Evolutionary conservation across 495 filamentous ascomycete genomes (phyloP).

Genomic region (Cairneyella variabilis): DNA sequence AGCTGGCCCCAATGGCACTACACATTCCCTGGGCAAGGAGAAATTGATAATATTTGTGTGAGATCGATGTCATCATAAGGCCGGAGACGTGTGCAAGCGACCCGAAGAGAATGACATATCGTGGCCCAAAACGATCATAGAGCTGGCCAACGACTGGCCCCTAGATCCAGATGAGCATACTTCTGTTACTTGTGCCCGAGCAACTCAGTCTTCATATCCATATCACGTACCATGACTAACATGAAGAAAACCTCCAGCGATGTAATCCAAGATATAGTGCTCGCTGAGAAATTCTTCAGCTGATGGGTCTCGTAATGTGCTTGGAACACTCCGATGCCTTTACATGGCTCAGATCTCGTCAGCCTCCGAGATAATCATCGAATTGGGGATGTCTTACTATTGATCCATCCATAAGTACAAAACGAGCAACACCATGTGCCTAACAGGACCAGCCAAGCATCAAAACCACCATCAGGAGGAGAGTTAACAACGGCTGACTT

Average conservation of each 20-base stretch:
- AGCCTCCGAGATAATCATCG: no score
- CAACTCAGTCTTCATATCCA: no score
- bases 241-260: conserved; percentile 45
- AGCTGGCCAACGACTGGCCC: conserved; percentile 61
- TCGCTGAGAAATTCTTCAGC: conserved; percentile 39
- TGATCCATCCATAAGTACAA: no score
- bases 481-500: no score
- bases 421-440: no score
- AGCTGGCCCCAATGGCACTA: conserved; percentile 46
- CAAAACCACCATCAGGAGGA: no score
- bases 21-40: conserved; percentile 52
- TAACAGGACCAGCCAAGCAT: no score
- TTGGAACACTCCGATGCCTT: conserved; percentile 59
- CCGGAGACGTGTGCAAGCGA: conserved; percentile 61
- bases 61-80: conserved; percentile 65
- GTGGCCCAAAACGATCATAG: conserved; percentile 72
- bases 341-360: no score
- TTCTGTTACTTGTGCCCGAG: no score
- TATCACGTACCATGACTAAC: conserved; percentile 52
- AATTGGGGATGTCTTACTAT: no score
- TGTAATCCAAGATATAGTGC: conserved; percentile 53
- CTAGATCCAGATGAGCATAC: no score
- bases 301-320: conserved; percentile 48
- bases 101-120: conserved; percentile 57
- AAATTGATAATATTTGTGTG: conserved; percentile 60